phyloP scores from a whole-genome alignment of 2,329 filamentous ascomycete species.

The Penicillium concentricum region DNA sequence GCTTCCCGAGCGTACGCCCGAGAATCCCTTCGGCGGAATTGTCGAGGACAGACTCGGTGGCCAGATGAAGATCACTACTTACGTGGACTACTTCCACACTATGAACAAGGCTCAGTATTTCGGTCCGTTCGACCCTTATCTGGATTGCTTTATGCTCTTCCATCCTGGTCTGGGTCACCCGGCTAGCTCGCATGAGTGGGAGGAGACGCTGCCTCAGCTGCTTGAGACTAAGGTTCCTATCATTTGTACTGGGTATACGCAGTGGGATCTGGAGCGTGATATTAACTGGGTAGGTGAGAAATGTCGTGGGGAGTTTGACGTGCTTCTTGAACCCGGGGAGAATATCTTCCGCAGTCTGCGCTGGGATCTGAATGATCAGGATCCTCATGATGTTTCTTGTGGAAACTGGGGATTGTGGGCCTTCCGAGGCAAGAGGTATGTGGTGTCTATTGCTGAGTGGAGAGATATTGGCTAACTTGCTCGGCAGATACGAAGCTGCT shows the following conservation, averaged over 20 bases:
- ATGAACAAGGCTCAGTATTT: constrained; percentile 89
- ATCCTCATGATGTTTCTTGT: constrained; percentile 89
- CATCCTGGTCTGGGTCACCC: constrained; percentile 95
- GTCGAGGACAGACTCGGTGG: constrained; percentile 87
- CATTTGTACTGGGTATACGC: constrained; percentile 92
- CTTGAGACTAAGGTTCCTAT: constrained; percentile 95
- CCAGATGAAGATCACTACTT: constrained; percentile 94
- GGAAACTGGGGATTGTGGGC: constrained; percentile 98
- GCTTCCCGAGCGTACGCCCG: constrained; percentile 76
- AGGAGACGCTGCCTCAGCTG: constrained; percentile 81
- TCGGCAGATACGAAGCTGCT: constrained; percentile 40
- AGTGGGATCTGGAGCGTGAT: constrained; percentile 90
- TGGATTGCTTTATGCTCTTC: constrained; percentile 96
- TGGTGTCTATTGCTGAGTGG: constrained; percentile 32
- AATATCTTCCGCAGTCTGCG: constrained; percentile 89
- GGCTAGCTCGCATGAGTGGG: constrained; percentile 90
- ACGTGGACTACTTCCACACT: constrained; percentile 97
- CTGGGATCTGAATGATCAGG: constrained; percentile 96
- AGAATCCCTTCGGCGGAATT: constrained; percentile 90
- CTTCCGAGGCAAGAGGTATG: constrained; percentile 93
- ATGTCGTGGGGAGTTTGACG: constrained; percentile 84
- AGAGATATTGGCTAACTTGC: constrained; percentile 7
- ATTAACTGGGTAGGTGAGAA: constrained; percentile 86
- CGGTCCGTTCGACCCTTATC: constrained; percentile 94
- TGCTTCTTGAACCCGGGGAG: constrained; percentile 87